A percentile compares a stretch with the other conserved stretches of the same genome.
Conservation (phyloP, 331 rosid genomes). For the Rhamnella rubrinervis region DNA sequence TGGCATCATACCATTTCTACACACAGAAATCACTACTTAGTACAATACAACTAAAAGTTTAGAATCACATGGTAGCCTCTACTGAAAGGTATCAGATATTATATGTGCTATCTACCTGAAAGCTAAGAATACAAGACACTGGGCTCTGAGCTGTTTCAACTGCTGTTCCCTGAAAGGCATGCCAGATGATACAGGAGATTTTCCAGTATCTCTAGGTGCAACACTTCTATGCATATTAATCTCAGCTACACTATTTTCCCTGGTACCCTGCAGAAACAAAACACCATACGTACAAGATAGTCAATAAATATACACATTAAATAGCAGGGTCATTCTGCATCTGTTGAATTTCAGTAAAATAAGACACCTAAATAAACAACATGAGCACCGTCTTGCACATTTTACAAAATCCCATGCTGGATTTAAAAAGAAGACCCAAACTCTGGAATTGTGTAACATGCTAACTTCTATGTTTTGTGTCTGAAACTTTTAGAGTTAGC, state of each 20-base stretch:
- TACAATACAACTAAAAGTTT: conserved; percentile 15
- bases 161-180: conserved; percentile 93
- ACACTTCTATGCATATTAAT: conserved; percentile 56
- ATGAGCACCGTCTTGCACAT: no score
- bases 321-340: conserved; percentile 4
- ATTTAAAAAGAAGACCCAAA: no score
- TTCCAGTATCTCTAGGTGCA: conserved; percentile 79
- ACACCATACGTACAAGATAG: no score
- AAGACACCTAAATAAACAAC: neutral
- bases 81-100: conserved; percentile 8
- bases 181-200: conserved; percentile 56
- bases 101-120: conserved; percentile 60
- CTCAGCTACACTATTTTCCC: conserved; percentile 68
- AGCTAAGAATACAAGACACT: conserved; percentile 98
- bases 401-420: no score
- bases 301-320: no score
- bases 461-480: no score
- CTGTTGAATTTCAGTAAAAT: neutral
- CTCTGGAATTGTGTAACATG: no score
- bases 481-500: no score
- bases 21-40: conserved; percentile 26
- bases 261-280: conserved; percentile 44
- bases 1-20: conserved; percentile 92
- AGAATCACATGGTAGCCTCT: conserved; percentile 9
- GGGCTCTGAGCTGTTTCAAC: conserved; percentile 97